Percentiles rank a stretch among this genome's conserved stretches.
Evolutionary conservation across 129 eudicot genomes (phyloP).

Genomic region (Artemisia tridentata): DNA sequence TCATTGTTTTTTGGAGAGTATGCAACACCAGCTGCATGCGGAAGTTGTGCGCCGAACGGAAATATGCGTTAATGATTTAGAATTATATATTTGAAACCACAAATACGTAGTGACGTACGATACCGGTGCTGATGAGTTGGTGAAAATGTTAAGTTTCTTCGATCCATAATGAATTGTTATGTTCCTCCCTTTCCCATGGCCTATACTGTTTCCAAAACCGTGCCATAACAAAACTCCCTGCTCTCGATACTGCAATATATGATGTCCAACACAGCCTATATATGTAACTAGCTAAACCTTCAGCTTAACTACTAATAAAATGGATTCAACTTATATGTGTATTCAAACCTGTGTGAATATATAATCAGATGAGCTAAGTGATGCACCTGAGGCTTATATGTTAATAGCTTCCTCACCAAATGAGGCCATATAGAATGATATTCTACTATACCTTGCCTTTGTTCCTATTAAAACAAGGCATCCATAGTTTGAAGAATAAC

Average conservation of each 20-base stretch:
- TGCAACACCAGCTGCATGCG: constrained; percentile 88
- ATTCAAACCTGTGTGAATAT: constrained; percentile 65
- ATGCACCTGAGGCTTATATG: constrained; percentile 71
- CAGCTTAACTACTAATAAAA: background rate
- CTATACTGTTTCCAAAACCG: constrained; percentile 64
- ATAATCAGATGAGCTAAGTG: constrained; percentile 53
- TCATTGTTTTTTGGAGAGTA: constrained; percentile 74
- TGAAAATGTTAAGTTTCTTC: constrained; percentile 48
- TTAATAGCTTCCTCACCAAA: constrained; percentile 82
- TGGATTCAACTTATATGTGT: constrained; percentile 46
- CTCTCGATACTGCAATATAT: constrained; percentile 59
- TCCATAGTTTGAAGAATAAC: constrained; percentile 81
- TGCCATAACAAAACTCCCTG: constrained; percentile 86
- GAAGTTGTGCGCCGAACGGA: constrained; percentile 63
- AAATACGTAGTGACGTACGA: constrained; percentile 40
- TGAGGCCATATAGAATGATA: constrained; percentile 62
- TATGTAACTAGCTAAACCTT: background rate
- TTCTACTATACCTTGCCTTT: constrained; percentile 82
- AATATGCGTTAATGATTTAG: background rate
- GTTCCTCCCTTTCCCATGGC: constrained; percentile 74
- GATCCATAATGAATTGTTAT: constrained; percentile 87
- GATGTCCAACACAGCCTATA: background rate
- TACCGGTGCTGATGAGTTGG: constrained; percentile 71
- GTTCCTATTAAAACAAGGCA: constrained; percentile 59
- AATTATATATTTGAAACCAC: background rate